phyloP scores from a whole-genome alignment of 2,329 filamentous ascomycete genomes.

The Colletotrichum viniferum region DNA sequence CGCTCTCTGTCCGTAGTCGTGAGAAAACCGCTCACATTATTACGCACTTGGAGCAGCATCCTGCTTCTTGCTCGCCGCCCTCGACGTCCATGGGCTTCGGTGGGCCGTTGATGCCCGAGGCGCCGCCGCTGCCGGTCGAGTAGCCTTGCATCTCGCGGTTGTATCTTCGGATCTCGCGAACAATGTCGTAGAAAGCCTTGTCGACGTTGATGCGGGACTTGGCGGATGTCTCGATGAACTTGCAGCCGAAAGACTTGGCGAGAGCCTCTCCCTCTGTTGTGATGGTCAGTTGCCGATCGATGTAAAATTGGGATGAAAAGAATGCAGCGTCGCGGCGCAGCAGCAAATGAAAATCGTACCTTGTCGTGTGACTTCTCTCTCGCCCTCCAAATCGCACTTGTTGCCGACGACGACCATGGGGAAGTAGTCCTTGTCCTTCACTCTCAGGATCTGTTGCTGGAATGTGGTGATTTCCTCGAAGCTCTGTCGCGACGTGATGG shows the following conservation, averaged over 20 bases:
- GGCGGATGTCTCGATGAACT: slow-evolving; percentile 98
- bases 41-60: slow-evolving; percentile 86
- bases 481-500: slow-evolving; percentile 94
- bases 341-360: slow-evolving; percentile 60
- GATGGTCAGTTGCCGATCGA: not conserved
- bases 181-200: slow-evolving; percentile 97
- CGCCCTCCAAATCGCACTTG: slow-evolving; percentile 96
- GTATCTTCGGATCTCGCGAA: slow-evolving; percentile 96
- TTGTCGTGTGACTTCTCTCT: slow-evolving; percentile 90
- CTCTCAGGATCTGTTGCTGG: slow-evolving; percentile 96
- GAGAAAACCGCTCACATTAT: slow-evolving; percentile 70
- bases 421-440: slow-evolving; percentile 99
- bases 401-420: slow-evolving; percentile 99
- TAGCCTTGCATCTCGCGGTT: slow-evolving; percentile 98
- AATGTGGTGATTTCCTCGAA: slow-evolving; percentile 99
- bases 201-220: slow-evolving; percentile 99
- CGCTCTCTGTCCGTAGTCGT: not conserved
- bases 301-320: not conserved
- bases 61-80: slow-evolving; percentile 68
- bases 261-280: slow-evolving; percentile 83
- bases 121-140: slow-evolving; percentile 70
- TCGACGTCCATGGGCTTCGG: slow-evolving; percentile 80
- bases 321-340: not conserved
- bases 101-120: slow-evolving; percentile 65
- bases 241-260: slow-evolving; percentile 88